Conservation (phyloP, 768 basidiomycete species). For the Artomyces pyxidatus region DNA sequence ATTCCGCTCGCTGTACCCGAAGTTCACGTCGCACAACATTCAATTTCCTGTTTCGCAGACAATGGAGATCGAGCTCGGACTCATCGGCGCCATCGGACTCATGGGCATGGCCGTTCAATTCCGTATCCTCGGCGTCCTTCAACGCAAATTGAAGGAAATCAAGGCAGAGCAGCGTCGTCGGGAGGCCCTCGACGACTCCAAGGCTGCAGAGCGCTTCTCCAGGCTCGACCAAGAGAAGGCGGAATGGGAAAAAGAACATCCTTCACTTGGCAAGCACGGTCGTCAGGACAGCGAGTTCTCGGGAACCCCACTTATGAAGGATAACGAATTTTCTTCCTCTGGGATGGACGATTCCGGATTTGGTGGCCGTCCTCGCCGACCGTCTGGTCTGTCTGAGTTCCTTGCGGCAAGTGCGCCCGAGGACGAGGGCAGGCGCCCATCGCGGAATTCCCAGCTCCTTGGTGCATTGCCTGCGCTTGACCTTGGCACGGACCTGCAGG, state of each 20-base stretch:
- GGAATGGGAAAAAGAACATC: constrained; percentile 86
- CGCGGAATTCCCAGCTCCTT: constrained; percentile 41
- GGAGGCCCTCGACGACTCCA: constrained; percentile 69
- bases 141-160: constrained; percentile 73
- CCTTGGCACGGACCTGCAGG: constrained; percentile 65
- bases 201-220: constrained; percentile 63
- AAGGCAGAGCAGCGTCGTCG: constrained; percentile 61
- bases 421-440: constrained; percentile 49
- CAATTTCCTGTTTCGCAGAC: constrained; percentile 80
- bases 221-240: constrained; percentile 60
- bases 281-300: constrained; percentile 60
- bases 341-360: constrained; percentile 40
- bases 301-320: constrained; percentile 59
- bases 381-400: constrained; percentile 70
- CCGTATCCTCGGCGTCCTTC: constrained; percentile 74
- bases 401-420: constrained; percentile 52
- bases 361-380: constrained; percentile 49
- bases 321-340: constrained; percentile 28
- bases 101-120: constrained; percentile 90
- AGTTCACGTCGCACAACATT: constrained; percentile 57
- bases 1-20: constrained; percentile 71
- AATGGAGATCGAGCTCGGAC: constrained; percentile 90
- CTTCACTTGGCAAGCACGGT: constrained; percentile 49
- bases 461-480: constrained; percentile 64
- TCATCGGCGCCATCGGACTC: constrained; percentile 74